Evolutionary conservation across 306 rosid genomes (phyloP).

Genomic region (Lupinus albus): DNA sequence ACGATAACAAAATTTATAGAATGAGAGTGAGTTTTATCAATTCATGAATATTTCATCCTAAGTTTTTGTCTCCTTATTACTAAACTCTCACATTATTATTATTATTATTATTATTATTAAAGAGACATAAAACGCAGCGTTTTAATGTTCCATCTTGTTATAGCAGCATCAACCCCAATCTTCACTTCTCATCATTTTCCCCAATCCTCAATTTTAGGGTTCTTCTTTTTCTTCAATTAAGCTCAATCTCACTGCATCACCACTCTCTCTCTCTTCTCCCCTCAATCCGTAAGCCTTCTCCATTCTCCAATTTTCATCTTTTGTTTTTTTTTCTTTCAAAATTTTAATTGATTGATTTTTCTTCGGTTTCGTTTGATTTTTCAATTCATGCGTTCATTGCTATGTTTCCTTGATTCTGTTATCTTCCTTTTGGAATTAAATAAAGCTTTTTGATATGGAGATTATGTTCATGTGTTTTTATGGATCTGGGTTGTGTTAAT

Average conservation of each 20-base stretch:
- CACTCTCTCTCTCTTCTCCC: not conserved
- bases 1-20: no score
- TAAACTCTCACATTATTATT: no score
- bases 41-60: no score
- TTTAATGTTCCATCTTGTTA: no score
- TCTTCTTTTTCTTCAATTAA: not conserved
- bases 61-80: no score
- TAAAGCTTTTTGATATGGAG: not conserved
- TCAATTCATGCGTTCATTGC: not conserved
- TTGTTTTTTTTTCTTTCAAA: not conserved
- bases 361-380: conserved; percentile 7
- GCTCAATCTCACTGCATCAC: not conserved
- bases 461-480: not conserved
- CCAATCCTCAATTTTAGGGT: not conserved
- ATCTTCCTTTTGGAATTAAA: not conserved
- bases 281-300: conserved; percentile 22
- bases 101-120: no score
- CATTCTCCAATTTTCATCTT: not conserved
- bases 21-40: no score
- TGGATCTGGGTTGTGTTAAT: conserved; percentile 30
- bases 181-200: not conserved
- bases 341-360: not conserved
- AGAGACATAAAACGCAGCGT: no score
- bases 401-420: not conserved
- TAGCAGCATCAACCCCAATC: no score